Evolutionary conservation across 352 stramenopile species (phyloP).

Genomic region (Pythium apleroticum): DNA sequence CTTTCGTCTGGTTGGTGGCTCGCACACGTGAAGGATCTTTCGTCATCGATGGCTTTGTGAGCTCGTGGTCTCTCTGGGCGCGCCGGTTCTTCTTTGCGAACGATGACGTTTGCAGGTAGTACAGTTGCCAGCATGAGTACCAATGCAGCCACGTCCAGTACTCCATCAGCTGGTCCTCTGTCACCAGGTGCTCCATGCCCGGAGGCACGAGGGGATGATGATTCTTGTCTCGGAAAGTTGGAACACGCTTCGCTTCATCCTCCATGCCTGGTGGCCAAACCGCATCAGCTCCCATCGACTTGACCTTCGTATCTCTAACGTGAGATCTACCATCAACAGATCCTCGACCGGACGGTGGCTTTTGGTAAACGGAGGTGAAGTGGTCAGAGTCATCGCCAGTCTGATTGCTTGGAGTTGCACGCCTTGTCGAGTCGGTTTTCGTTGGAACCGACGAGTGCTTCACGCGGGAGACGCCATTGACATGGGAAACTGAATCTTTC

Average conservation of each 20-base stretch:
- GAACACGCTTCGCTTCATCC: slow-evolving; percentile 28
- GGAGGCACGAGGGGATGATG: slow-evolving; percentile 41
- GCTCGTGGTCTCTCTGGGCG: not conserved
- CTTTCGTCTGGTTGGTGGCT: not conserved
- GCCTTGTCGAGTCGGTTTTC: not conserved
- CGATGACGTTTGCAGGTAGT: slow-evolving; percentile 45
- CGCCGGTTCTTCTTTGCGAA: slow-evolving; percentile 9
- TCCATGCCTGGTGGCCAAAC: slow-evolving; percentile 63
- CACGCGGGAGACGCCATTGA: not conserved
- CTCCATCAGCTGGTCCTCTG: slow-evolving; percentile 46
- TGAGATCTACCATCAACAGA: not conserved
- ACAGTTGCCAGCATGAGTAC: slow-evolving; percentile 70
- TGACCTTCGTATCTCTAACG: not conserved
- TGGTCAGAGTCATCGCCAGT: not conserved
- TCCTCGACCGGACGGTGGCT: not conserved
- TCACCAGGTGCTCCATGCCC: slow-evolving; percentile 53
- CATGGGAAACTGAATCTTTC: too few relatives aligned
- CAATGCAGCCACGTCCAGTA: slow-evolving; percentile 73
- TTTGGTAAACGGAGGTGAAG: not conserved
- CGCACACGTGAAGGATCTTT: not conserved
- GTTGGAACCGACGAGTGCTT: not conserved
- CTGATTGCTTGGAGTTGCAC: not conserved
- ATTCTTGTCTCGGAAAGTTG: slow-evolving; percentile 22
- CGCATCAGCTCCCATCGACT: not conserved
- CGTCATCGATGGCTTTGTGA: not conserved